Evolutionary conservation across 805 yeast genomes (phyloP).

Genomic region (Lipomyces starkeyi): DNA sequence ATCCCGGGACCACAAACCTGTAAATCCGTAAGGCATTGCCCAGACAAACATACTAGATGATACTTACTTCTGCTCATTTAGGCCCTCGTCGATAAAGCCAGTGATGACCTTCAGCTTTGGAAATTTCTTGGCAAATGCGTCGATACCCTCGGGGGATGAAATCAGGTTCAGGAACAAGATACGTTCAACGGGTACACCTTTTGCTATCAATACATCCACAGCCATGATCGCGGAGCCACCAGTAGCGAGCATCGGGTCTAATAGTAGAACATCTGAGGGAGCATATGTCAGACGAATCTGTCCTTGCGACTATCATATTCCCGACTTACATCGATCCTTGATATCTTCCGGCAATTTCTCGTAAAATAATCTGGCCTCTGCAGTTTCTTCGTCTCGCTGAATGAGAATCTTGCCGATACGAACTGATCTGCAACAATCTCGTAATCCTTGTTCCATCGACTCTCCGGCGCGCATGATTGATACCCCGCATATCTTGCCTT

Average conservation of each 20-base stretch:
- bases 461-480: slow-evolving; percentile 99
- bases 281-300: neutral
- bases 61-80: slow-evolving; percentile 74
- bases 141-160: slow-evolving; percentile 94
- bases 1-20: slow-evolving; percentile 81
- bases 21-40: neutral
- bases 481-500: slow-evolving; percentile 97
- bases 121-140: slow-evolving; percentile 73
- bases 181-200: slow-evolving; percentile 88
- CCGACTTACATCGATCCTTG: slow-evolving; percentile 61
- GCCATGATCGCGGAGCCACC: slow-evolving; percentile 99
- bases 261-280: slow-evolving; percentile 66
- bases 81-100: slow-evolving; percentile 87
- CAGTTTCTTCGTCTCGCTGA: slow-evolving; percentile 98
- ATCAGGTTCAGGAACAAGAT: slow-evolving; percentile 89
- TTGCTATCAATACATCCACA: slow-evolving; percentile 80
- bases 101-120: slow-evolving; percentile 90
- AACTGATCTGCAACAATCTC: slow-evolving; percentile 96
- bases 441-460: slow-evolving; percentile 96
- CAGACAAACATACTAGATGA: neutral
- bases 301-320: neutral
- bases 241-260: slow-evolving; percentile 98
- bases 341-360: slow-evolving; percentile 95
- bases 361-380: slow-evolving; percentile 86
- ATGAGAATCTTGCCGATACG: slow-evolving; percentile 95